Conservation (phyloP, 2,329 filamentous ascomycete species). For the Fusarium sp. region DNA sequence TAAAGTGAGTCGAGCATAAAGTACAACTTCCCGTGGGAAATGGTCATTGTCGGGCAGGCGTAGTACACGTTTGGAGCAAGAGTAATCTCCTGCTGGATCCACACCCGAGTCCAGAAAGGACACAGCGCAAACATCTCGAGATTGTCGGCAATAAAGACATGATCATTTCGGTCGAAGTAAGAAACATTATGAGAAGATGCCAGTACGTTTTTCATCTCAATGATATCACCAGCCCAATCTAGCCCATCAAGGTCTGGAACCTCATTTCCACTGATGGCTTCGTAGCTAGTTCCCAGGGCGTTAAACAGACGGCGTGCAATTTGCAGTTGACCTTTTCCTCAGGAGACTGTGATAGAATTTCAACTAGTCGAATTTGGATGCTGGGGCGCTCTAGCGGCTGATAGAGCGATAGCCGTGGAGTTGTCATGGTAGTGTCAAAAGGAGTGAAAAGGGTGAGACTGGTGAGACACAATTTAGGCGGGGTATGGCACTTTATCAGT, state of each 20-base stretch:
- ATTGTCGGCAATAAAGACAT: not conserved
- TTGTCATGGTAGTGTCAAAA: not conserved
- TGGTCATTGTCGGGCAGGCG: not conserved
- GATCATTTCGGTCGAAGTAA: not conserved
- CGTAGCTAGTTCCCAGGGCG: not conserved
- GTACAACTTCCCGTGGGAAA: not conserved
- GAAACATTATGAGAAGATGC: not conserved
- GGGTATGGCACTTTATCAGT: not conserved
- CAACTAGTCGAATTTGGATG: not conserved
- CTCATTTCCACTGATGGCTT: not conserved
- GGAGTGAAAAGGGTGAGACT: not conserved
- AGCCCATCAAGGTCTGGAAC: not conserved
- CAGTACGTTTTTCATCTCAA: not conserved
- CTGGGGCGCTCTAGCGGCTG: not conserved
- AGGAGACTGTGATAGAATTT: not conserved
- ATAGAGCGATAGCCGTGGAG: not conserved
- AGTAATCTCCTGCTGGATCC: not conserved
- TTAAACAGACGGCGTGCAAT: not conserved
- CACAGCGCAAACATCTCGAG: not conserved
- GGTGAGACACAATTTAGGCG: not conserved
- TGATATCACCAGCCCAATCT: not conserved
- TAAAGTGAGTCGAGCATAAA: not conserved
- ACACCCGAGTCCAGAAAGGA: constrained; percentile 1
- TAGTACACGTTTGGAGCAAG: not conserved
- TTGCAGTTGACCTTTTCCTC: not conserved